These are phyloP conservation scores for Lactarius quietus DNA, from an alignment of 768 basidiomycete genomes.

Conservation along the genomic window DNA sequence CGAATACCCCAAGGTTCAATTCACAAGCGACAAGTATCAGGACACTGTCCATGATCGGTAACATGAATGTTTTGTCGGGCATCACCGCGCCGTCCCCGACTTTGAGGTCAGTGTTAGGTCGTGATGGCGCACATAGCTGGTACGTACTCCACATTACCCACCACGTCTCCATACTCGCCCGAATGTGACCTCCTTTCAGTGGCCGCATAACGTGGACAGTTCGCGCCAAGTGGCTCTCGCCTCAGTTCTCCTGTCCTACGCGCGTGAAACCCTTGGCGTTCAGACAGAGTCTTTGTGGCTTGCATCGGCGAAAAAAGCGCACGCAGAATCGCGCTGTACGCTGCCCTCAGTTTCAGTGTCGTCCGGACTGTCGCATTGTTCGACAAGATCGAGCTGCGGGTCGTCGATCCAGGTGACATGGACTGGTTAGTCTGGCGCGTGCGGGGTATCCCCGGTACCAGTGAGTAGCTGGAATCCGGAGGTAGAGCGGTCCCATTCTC, in stretches of 20 bases:
- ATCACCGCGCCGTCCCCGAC: conserved; percentile 34
- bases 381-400: conserved; percentile 78
- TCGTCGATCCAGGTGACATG: conserved; percentile 2
- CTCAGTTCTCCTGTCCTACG: conserved; percentile 68
- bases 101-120: conserved; percentile 77
- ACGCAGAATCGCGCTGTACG: conserved; percentile 69
- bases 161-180: neutral
- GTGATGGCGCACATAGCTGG: conserved; percentile 96
- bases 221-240: conserved; percentile 65
- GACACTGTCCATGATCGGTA: conserved; percentile 73
- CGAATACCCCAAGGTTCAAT: conserved; percentile 5
- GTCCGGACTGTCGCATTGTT: conserved; percentile 72
- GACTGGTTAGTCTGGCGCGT: conserved; percentile 7
- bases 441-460: conserved; percentile 3
- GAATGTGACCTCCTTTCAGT: conserved; percentile 45
- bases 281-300: conserved; percentile 54
- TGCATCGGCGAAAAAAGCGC: conserved; percentile 67
- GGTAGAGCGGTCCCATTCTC: too few relatives aligned
- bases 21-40: conserved; percentile 32
- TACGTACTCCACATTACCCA: conserved; percentile 30
- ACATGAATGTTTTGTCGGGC: conserved; percentile 90
- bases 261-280: conserved; percentile 43
- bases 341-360: conserved; percentile 68
- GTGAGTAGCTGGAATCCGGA: too few relatives aligned
- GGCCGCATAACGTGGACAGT: conserved; percentile 58